These are phyloP conservation scores for Paramecium caudatum DNA, from an alignment of 73 alveolate species.

Conservation along the genomic window DNA sequence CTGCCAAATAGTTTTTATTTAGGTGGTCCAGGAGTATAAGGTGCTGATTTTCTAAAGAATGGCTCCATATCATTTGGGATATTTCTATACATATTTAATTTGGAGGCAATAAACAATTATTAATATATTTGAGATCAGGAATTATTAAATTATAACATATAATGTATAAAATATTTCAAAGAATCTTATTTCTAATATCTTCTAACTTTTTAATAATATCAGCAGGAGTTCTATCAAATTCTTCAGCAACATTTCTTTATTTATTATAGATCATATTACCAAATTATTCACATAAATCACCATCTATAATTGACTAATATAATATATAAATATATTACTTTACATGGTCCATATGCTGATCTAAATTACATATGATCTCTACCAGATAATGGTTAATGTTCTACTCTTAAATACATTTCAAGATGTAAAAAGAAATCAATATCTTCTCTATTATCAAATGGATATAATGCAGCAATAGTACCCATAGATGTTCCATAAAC, in stretches of 20 bases:
- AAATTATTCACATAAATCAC: conserved; percentile 98
- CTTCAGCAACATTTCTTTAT: conserved; percentile 94
- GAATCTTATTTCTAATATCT: conserved; percentile 88
- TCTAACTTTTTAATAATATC: conserved; percentile 96
- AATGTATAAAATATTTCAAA: conserved; percentile 67
- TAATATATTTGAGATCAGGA: too few species aligned
- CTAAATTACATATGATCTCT: conserved; percentile 99
- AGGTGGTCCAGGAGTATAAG: too few species aligned
- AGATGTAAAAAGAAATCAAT: conserved; percentile 98
- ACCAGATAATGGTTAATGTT: conserved; percentile 98
- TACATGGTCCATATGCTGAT: conserved; percentile 92
- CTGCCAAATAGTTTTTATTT: too few species aligned
- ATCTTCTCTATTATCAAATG: conserved; percentile 95
- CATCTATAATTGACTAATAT: conserved; percentile 92
- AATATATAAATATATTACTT: conserved; percentile 76
- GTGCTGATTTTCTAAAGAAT: too few species aligned
- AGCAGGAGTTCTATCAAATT: conserved; percentile 94
- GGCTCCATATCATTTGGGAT: too few species aligned
- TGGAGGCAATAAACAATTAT: too few species aligned
- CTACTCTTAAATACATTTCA: conserved; percentile 98
- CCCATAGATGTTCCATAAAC: conserved; percentile 97
- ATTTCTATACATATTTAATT: too few species aligned
- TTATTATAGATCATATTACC: conserved; percentile 84
- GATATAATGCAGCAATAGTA: conserved; percentile 93
- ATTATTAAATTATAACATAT: too few species aligned